A percentile compares a stretch with the other conserved stretches of the same genome.
Conservation (phyloP, 495 filamentous ascomycete species). For the Trichocladium uniseriatum region DNA sequence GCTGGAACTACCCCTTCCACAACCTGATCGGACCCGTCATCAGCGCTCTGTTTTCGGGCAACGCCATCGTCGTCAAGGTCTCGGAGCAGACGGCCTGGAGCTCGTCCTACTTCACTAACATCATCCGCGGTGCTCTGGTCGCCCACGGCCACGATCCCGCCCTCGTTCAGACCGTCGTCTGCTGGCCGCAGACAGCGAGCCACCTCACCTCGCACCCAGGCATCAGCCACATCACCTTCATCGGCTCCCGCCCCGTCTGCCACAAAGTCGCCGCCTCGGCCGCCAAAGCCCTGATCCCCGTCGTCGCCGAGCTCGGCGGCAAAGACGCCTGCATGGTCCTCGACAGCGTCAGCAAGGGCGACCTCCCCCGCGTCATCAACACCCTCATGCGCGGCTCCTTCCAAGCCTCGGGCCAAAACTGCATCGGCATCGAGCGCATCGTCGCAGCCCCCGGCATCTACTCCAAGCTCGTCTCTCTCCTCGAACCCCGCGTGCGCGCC, state of each 20-base stretch:
- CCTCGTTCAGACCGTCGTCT: conserved; percentile 74
- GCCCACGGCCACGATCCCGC: conserved; percentile 78
- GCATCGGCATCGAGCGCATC: conserved; percentile 91
- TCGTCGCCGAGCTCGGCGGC: conserved; percentile 83
- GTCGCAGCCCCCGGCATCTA: conserved; percentile 70
- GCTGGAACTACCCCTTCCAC: conserved; percentile 96
- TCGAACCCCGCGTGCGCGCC: conserved; percentile 59
- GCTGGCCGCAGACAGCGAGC: conserved; percentile 74
- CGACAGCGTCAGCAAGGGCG: conserved; percentile 54
- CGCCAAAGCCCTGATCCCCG: conserved; percentile 71
- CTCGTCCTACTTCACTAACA: conserved; percentile 65
- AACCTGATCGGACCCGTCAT: conserved; percentile 90
- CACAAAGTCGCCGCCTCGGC: conserved; percentile 81
- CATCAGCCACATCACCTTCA: conserved; percentile 93
- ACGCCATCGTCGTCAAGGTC: conserved; percentile 82
- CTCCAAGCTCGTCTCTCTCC: conserved; percentile 55
- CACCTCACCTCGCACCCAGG: conserved; percentile 79
- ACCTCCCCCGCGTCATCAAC: conserved; percentile 61
- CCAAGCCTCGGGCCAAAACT: conserved; percentile 96
- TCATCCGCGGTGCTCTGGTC: conserved; percentile 65
- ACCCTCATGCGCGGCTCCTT: conserved; percentile 87
- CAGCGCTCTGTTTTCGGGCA: conserved; percentile 84
- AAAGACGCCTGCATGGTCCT: conserved; percentile 94
- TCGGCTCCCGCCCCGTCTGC: conserved; percentile 79
- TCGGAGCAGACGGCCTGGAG: conserved; percentile 94